Conservation (phyloP, 106 monocot genomes). For the Xerophyta viscosa region DNA sequence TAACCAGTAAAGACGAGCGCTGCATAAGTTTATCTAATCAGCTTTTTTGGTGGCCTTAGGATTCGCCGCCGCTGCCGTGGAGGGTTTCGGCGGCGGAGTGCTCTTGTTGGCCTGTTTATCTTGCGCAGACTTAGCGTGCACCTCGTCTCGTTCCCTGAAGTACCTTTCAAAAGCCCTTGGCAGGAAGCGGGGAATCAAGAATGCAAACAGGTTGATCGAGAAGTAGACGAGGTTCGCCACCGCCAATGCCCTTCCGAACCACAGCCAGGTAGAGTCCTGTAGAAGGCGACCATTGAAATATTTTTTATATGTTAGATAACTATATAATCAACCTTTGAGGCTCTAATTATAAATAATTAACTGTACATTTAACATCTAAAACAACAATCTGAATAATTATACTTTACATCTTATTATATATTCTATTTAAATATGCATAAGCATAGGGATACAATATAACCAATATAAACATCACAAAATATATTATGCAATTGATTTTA, state of each 20-base stretch:
- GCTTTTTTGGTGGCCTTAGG: background rate
- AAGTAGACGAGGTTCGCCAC: slow-evolving; percentile 68
- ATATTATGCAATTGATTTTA: too few relatives aligned
- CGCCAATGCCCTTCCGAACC: slow-evolving; percentile 74
- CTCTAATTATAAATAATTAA: too few relatives aligned
- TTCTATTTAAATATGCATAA: too few relatives aligned
- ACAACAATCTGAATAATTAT: too few relatives aligned
- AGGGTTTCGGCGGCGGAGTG: background rate
- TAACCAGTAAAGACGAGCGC: background rate
- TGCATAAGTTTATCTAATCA: too few relatives aligned
- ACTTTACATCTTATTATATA: too few relatives aligned
- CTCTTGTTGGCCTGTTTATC: slow-evolving; percentile 21
- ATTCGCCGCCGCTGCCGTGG: background rate
- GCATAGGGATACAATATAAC: too few relatives aligned
- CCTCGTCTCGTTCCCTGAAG: slow-evolving; percentile 55
- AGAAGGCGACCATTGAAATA: background rate
- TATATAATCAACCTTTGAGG: too few relatives aligned
- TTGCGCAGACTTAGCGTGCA: slow-evolving; percentile 32
- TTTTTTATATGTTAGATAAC: too few relatives aligned
- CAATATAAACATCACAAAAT: too few relatives aligned
- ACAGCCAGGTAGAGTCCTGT: slow-evolving; percentile 69
- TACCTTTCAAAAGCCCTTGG: slow-evolving; percentile 85
- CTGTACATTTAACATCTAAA: too few relatives aligned
- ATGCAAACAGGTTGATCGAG: slow-evolving; percentile 66
- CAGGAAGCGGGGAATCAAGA: slow-evolving; percentile 75